Base-by-base conservation (phyloP, 768 basidiomycete species). In the Suillus paluster region DNA sequence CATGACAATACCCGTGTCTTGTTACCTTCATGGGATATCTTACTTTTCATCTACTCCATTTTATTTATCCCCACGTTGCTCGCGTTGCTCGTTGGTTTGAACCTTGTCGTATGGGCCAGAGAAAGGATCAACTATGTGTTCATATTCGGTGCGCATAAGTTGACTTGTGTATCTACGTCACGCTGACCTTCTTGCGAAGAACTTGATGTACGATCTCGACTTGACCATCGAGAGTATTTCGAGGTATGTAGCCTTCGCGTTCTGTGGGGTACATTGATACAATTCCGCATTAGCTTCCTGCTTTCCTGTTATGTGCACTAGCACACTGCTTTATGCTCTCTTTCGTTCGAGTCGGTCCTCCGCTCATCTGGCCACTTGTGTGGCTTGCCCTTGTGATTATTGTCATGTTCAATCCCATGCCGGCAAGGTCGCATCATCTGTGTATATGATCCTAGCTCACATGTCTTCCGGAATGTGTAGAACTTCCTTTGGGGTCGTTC, bases 111-210 rank as follows among this genome's bases (percentile, higher is more conserved):
- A 0, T 99, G 92, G 90, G 80, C 85, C 0, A 75, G 77, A 5
- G 79, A 88, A 6, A 82, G 91, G 50, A 94, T 99, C 67, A 99
- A 98, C 71, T 97, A 95, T 68, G 84, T 88, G n/a, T 97, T 98
- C 73, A 92, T 96, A 39, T 92, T 96, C 68, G 91, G 91, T 91
- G 62, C 42, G 83, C 67, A 17, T 23, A 9, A 33, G 30, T 12
- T 9, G 34, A 17, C 19, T 23, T 44, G 23, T 15, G 14, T 11
- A 17, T 41, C 55, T 56, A 25, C 23, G 44, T 11, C 3, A 15
- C 14, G 25, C 15, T 27, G 27, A 44, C 52, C 59, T 41, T n/a
- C 23, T 38, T 36, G 64, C 23, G 23, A 66, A 89, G 93, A 91
- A 72, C 73, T 96, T 58, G 85, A 94, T 64, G 70, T 87, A 25